These are phyloP conservation scores for Metschnikowia koreensis DNA, from an alignment of 805 yeast genomes.

Conservation along the genomic window DNA sequence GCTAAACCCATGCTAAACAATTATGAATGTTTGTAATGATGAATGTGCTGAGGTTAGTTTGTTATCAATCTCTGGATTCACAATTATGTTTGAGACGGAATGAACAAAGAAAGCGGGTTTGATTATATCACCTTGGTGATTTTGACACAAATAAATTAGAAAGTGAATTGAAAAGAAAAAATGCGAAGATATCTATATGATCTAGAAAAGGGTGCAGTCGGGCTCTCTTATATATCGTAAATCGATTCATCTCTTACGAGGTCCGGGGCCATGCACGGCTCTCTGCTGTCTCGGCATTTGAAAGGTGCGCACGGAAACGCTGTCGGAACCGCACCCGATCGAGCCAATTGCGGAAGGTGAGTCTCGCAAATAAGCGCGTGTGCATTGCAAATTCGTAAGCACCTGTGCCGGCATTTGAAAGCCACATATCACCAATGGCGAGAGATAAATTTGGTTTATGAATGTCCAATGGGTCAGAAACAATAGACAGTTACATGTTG, in stretches of 20 bases:
- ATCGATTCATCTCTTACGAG: background rate
- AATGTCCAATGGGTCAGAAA: too few relatives aligned
- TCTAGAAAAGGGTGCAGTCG: background rate
- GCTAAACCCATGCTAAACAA: constrained; percentile 13
- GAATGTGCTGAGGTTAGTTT: too few relatives aligned
- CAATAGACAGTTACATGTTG: too few relatives aligned
- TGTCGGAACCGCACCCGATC: background rate
- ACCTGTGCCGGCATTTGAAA: background rate
- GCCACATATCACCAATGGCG: background rate
- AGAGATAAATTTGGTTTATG: background rate
- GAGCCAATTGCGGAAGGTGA: background rate
- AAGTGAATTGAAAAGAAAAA: background rate
- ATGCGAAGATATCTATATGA: background rate
- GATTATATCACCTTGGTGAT: background rate
- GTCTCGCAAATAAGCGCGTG: background rate
- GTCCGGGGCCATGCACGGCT: background rate
- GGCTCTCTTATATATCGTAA: background rate
- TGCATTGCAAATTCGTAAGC: background rate
- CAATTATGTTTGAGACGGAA: background rate
- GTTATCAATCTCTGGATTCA: too few relatives aligned
- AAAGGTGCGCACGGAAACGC: background rate
- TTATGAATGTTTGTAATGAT: background rate
- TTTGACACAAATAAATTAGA: background rate
- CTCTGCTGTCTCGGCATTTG: background rate
- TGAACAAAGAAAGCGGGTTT: background rate